These are phyloP conservation scores for Boletus rex-veris DNA, from an alignment of 768 basidiomycete genomes.

Conservation along the genomic window DNA sequence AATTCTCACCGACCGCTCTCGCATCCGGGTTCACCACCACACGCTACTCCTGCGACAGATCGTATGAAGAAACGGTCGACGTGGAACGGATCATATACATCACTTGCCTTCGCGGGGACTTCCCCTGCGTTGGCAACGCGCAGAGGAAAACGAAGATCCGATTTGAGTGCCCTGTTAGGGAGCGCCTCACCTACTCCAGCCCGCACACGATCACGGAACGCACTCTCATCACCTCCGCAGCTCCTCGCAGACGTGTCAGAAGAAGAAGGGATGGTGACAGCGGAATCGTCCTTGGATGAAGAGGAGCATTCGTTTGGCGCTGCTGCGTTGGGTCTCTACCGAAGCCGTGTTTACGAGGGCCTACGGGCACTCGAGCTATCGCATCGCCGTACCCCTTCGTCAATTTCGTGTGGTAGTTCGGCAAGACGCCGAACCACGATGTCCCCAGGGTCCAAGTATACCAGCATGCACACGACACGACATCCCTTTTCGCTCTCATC, in stretches of 20 bases:
- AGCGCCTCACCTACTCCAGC: constrained; percentile 22
- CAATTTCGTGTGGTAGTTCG: constrained; percentile 10
- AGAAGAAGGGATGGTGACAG: constrained; percentile 33
- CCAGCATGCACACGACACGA: constrained; percentile 53
- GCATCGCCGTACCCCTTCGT: constrained; percentile 11
- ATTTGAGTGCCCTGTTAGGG: constrained; percentile 48
- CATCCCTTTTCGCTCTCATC: constrained; percentile 69
- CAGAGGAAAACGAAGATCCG: constrained; percentile 52
- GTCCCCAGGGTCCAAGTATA: constrained; percentile 58
- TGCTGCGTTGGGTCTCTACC: constrained; percentile 58
- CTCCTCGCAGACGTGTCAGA: constrained; percentile 38
- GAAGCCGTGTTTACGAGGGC: constrained; percentile 48
- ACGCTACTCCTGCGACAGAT: constrained; percentile 12
- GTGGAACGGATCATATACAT: constrained; percentile 69
- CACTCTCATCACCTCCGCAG: constrained; percentile 36
- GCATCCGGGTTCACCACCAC: constrained; percentile 32
- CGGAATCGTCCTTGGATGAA: constrained; percentile 20
- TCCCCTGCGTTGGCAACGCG: constrained; percentile 41
- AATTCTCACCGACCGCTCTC: constrained; percentile 45
- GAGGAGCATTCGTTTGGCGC: constrained; percentile 50
- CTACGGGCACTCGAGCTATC: constrained; percentile 47
- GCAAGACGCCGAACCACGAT: constrained; percentile 28
- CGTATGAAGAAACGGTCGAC: constrained; percentile 57
- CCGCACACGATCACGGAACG: constrained; percentile 37
- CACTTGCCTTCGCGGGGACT: constrained; percentile 46